Percentiles rank a stretch among this genome's conserved stretches.
These are phyloP conservation scores for Arabidopsis lyrata DNA, from an alignment of 441 rosid genomes.

Conservation along the genomic window DNA sequence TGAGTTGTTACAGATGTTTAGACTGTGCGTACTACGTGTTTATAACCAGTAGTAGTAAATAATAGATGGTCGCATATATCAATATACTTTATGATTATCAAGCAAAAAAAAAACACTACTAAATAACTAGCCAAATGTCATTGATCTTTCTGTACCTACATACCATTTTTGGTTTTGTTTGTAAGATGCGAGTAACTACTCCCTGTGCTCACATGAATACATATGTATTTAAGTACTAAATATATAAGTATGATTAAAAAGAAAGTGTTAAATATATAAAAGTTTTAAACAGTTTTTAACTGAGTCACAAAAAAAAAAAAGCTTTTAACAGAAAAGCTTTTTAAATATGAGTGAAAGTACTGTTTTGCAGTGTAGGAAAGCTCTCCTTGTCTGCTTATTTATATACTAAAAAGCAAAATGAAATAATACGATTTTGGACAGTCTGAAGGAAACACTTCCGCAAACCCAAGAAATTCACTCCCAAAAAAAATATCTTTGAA, in stretches of 20 bases:
- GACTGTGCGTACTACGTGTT: constrained; percentile 12
- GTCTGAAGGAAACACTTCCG: constrained; percentile 15
- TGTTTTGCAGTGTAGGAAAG: constrained; percentile 37
- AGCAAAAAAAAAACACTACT: constrained; percentile 10
- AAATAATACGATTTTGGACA: constrained; percentile 23
- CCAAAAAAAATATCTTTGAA: constrained; percentile 1
- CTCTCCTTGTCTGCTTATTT: constrained; percentile 36
- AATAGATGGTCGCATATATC: neutral
- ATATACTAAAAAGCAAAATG: constrained; percentile 19
- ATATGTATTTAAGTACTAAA: neutral
- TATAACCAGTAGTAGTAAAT: neutral
- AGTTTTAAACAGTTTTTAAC: neutral
- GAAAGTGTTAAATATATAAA: neutral
- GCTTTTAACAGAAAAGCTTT: neutral
- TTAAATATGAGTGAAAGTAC: constrained; percentile 29
- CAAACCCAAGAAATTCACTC: constrained; percentile 15
- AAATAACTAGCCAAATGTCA: constrained; percentile 11
- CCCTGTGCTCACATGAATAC: constrained; percentile 13
- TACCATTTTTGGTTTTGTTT: neutral
- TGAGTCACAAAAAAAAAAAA: neutral
- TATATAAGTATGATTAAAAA: neutral
- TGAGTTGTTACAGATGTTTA: constrained; percentile 20
- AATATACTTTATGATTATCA: neutral
- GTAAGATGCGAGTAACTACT: constrained; percentile 21
- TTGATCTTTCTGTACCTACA: neutral